phyloP scores from a whole-genome alignment of 176 grass and related monocot species.

The Eremochloa ophiuroides region DNA sequence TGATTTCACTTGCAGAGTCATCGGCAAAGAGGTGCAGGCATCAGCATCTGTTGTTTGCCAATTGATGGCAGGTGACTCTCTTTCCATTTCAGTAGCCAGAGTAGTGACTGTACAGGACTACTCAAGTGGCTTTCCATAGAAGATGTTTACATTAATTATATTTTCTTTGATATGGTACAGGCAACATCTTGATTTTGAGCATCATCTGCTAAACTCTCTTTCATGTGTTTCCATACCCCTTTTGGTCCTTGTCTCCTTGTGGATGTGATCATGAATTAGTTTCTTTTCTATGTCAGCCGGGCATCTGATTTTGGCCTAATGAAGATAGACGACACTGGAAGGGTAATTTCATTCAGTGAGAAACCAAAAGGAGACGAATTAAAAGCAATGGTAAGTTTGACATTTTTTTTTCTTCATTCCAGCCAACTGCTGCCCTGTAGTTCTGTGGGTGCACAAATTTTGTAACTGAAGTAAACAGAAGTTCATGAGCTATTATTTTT shows the following conservation, averaged over 20 bases:
- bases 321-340: conserved; percentile 74
- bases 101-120: neutral
- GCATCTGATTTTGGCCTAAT: conserved; percentile 95
- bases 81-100: neutral
- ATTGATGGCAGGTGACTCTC: conserved; percentile 66
- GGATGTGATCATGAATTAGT: conserved; percentile 4
- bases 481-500: neutral
- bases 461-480: neutral
- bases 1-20: conserved; percentile 56
- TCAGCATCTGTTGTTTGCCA: conserved; percentile 80
- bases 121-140: neutral
- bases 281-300: conserved; percentile 51
- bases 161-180: neutral
- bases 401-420: neutral
- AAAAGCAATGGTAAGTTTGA: conserved; percentile 72
- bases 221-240: neutral
- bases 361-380: conserved; percentile 85
- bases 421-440: neutral
- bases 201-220: neutral
- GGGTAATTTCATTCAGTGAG: conserved; percentile 82
- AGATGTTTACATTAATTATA: neutral
- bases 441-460: neutral
- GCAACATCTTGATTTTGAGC: neutral
- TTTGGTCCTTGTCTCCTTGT: neutral
- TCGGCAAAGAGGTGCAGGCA: conserved; percentile 67